These are phyloP conservation scores for Corymbia calophylla DNA, from an alignment of 441 rosid genomes.

Conservation along the genomic window DNA sequence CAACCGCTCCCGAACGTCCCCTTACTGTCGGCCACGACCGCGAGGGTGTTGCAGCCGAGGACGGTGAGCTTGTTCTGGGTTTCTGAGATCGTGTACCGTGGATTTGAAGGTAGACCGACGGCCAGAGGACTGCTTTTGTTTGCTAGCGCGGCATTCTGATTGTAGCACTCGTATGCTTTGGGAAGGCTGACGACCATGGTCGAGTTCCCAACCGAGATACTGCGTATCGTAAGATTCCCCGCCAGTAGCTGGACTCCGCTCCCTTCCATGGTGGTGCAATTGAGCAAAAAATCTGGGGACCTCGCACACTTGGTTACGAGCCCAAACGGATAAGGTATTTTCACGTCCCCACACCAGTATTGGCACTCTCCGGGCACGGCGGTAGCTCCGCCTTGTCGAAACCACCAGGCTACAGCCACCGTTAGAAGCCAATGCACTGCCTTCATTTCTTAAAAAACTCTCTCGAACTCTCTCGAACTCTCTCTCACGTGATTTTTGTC, in stretches of 20 bases:
- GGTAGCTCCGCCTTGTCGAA: background rate
- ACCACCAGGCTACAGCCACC: background rate
- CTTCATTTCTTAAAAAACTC: background rate
- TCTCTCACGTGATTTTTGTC: background rate
- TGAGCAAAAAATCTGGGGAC: accelerated
- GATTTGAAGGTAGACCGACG: background rate
- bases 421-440: background rate
- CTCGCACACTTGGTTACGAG: accelerated
- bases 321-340: background rate
- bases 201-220: background rate
- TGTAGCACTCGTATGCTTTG: background rate
- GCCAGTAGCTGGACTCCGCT: accelerated
- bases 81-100: background rate
- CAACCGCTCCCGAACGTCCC: background rate
- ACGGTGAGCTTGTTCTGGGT: background rate
- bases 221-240: background rate
- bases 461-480: accelerated
- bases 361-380: background rate
- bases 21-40: accelerated
- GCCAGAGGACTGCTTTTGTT: accelerated
- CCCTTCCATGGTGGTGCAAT: background rate
- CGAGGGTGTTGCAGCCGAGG: background rate
- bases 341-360: background rate
- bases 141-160: accelerated
- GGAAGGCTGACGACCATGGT: background rate